phyloP scores from a whole-genome alignment of 2,329 filamentous ascomycete species.

The Xylaria sp. region DNA sequence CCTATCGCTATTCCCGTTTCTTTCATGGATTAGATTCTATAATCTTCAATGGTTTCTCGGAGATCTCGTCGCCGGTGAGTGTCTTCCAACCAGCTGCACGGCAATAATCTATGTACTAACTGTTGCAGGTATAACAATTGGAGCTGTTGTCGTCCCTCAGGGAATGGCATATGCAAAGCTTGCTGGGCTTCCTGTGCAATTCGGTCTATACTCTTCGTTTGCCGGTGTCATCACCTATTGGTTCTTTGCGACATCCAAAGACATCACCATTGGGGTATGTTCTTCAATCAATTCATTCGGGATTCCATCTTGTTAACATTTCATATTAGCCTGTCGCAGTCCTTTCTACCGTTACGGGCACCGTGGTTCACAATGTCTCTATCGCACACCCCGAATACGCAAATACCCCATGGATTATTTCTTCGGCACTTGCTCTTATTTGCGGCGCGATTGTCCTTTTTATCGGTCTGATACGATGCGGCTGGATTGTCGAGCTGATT shows the following conservation, averaged over 20 bases:
- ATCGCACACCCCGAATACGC: constrained; percentile 48
- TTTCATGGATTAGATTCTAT: constrained; percentile 83
- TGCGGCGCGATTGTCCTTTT: constrained; percentile 70
- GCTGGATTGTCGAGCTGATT: constrained; percentile 91
- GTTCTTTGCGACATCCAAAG: constrained; percentile 97
- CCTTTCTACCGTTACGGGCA: constrained; percentile 85
- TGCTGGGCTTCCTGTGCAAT: constrained; percentile 73
- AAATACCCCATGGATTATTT: constrained; percentile 57
- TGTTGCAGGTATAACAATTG: constrained; percentile 46
- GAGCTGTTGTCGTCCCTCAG: constrained; percentile 80
- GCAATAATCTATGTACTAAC: constrained; percentile 21
- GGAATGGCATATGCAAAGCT: constrained; percentile 92
- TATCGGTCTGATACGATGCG: constrained; percentile 72
- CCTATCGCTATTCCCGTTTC: constrained; percentile 75
- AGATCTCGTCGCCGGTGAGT: constrained; percentile 79
- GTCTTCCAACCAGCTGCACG: constrained; percentile 4
- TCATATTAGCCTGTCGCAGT: constrained; percentile 74
- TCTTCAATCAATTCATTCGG: not conserved
- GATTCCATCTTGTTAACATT: constrained; percentile 12
- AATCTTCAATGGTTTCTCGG: constrained; percentile 85
- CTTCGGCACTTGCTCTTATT: constrained; percentile 72
- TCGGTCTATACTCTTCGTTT: constrained; percentile 90
- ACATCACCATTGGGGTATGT: constrained; percentile 90
- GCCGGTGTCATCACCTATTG: constrained; percentile 94
- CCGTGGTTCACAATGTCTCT: constrained; percentile 64